Evolutionary conservation across 371 early-diverging fungal species (phyloP).

Genomic region (Furculomyces boomerangus): DNA sequence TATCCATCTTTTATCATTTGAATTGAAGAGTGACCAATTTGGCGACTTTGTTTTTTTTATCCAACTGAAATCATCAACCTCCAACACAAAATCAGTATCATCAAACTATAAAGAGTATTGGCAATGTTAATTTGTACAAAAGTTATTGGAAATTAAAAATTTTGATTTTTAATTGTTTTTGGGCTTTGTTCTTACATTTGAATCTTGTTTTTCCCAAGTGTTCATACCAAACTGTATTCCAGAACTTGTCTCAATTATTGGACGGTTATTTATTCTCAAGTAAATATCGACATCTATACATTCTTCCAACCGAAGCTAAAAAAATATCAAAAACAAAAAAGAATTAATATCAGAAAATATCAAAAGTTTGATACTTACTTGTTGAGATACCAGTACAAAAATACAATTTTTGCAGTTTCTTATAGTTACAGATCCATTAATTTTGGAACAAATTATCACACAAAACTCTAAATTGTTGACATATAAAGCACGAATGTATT

Average conservation of each 20-base stretch:
- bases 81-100: neutral
- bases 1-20: neutral
- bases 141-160: neutral
- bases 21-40: neutral
- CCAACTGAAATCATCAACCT: conserved; percentile 1
- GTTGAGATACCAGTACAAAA: neutral
- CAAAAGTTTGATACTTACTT: neutral
- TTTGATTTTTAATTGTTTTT: neutral
- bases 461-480: neutral
- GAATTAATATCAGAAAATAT: neutral
- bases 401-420: neutral
- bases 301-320: neutral
- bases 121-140: neutral
- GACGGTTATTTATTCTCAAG: neutral
- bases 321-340: neutral
- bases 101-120: neutral
- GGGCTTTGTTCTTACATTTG: neutral
- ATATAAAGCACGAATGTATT: neutral
- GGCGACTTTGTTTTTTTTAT: neutral
- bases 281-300: neutral
- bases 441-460: neutral
- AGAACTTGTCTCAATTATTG: neutral
- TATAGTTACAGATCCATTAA: neutral
- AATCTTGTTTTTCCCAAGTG: too few relatives aligned
- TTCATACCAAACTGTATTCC: neutral